phyloP scores from a whole-genome alignment of 2,329 filamentous ascomycete genomes.

The Alternaria sp. region DNA sequence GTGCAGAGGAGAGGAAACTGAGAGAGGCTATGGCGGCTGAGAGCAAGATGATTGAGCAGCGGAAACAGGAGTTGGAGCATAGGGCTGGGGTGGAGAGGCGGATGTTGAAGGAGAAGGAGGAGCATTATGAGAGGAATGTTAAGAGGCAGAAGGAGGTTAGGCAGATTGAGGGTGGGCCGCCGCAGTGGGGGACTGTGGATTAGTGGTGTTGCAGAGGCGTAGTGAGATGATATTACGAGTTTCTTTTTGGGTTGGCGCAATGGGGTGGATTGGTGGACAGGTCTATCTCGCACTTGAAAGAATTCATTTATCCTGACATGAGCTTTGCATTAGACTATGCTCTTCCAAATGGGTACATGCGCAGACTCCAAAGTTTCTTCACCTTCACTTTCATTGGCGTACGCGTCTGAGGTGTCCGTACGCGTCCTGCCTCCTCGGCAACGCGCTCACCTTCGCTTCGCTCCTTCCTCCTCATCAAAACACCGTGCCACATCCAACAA shows the following conservation, averaged over 20 bases:
- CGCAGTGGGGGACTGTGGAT: conserved; percentile 39
- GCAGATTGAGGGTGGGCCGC: conserved; percentile 33
- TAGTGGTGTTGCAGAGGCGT: not conserved
- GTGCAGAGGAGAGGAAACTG: conserved; percentile 32
- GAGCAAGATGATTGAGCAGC: conserved; percentile 26
- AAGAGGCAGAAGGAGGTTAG: conserved; percentile 39
- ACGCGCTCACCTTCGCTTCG: not conserved
- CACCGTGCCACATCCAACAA: too few species aligned
- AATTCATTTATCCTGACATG: accelerated
- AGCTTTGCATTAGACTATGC: too few species aligned
- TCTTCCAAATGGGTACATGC: accelerated
- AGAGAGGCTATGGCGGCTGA: conserved; percentile 23
- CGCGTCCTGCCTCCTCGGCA: too few species aligned
- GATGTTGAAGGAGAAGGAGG: conserved; percentile 42
- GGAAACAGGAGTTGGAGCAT: conserved; percentile 38
- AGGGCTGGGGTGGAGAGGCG: conserved; percentile 31
- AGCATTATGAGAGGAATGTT: conserved; percentile 42
- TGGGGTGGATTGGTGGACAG: not conserved
- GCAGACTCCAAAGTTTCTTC: not conserved
- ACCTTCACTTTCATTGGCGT: too few species aligned
- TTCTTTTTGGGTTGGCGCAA: not conserved
- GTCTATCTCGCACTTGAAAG: not conserved
- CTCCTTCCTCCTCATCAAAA: not conserved
- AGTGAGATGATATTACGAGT: not conserved
- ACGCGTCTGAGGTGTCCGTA: too few species aligned